Evolutionary conservation across 306 rosid species (phyloP).

Genomic region (Oxytropis ochrocephala): DNA sequence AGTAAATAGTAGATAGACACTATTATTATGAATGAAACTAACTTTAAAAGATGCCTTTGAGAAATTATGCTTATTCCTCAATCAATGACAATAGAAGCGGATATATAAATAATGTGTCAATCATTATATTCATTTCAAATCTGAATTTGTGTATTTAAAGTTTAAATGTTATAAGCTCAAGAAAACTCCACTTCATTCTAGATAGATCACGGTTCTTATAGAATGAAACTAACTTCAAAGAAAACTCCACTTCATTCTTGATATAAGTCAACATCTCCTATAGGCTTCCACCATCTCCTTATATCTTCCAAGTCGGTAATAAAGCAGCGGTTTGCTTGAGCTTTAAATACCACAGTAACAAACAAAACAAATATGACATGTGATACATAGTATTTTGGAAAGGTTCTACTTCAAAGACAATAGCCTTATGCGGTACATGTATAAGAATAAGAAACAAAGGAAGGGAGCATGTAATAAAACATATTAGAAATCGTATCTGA

Average conservation of each 20-base stretch:
- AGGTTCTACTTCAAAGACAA: too few relatives aligned
- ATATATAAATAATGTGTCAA: too few relatives aligned
- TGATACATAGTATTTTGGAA: too few relatives aligned
- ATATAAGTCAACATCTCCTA: constrained; percentile 97
- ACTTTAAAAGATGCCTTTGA: too few relatives aligned
- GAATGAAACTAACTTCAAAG: neutral
- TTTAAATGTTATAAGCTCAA: neutral
- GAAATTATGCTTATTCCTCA: too few relatives aligned
- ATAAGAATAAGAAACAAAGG: neutral
- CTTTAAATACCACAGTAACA: constrained; percentile 81
- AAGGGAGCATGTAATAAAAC: neutral
- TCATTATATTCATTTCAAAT: neutral
- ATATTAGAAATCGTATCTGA: neutral
- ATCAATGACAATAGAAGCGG: too few relatives aligned
- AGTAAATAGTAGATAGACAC: too few relatives aligned
- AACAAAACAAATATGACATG: too few relatives aligned
- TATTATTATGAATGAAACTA: too few relatives aligned
- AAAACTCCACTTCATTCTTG: constrained; percentile 59
- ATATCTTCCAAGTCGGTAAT: constrained; percentile 82
- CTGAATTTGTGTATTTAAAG: neutral
- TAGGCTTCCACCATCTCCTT: constrained; percentile 96
- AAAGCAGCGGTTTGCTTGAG: constrained; percentile 93
- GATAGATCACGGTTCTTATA: neutral
- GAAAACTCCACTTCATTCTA: neutral
- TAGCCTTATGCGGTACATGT: too few relatives aligned